phyloP scores from a whole-genome alignment of 768 basidiomycete genomes.

The Boletus huronensis region DNA sequence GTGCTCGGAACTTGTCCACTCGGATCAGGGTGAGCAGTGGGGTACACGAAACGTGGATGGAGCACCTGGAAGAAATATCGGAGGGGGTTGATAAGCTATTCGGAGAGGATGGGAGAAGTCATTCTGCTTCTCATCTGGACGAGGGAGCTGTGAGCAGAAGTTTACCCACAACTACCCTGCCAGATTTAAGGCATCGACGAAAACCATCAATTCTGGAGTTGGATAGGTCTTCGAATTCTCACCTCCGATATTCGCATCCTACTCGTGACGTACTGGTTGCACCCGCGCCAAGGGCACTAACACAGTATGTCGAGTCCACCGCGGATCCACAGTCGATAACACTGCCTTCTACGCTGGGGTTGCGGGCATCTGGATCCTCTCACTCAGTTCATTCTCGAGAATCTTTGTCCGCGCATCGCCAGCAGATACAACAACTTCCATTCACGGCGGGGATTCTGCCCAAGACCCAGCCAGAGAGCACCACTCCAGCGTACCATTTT shows the following conservation, averaged over 20 bases:
- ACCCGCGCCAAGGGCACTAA: conserved; percentile 70
- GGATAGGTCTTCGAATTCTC: conserved; percentile 27
- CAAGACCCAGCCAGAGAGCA: conserved; percentile 38
- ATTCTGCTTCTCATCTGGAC: conserved; percentile 2
- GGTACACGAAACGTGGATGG: conserved; percentile 56
- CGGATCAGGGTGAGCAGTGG: conserved; percentile 46
- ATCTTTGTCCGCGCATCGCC: neutral
- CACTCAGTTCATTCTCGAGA: conserved; percentile 19
- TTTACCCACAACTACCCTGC: conserved; percentile 39
- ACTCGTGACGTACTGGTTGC: conserved; percentile 55
- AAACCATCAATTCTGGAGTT: conserved; percentile 46
- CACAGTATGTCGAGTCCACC: conserved; percentile 64
- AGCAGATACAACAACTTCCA: neutral
- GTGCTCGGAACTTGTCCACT: conserved; percentile 50
- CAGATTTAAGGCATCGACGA: conserved; percentile 34
- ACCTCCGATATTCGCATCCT: conserved; percentile 50
- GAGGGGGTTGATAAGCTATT: conserved; percentile 61
- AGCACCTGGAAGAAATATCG: conserved; percentile 64
- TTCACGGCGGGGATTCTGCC: conserved; percentile 23
- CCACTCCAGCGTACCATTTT: conserved; percentile 59
- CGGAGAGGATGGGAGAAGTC: conserved; percentile 23
- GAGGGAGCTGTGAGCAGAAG: conserved; percentile 40
- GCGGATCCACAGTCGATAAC: conserved; percentile 50
- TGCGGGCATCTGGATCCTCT: conserved; percentile 40
- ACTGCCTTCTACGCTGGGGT: conserved; percentile 69